A percentile compares a stretch with the other conserved stretches of the same genome.
phyloP scores from a whole-genome alignment of 805 yeast species.

The Ogataea henricii region DNA sequence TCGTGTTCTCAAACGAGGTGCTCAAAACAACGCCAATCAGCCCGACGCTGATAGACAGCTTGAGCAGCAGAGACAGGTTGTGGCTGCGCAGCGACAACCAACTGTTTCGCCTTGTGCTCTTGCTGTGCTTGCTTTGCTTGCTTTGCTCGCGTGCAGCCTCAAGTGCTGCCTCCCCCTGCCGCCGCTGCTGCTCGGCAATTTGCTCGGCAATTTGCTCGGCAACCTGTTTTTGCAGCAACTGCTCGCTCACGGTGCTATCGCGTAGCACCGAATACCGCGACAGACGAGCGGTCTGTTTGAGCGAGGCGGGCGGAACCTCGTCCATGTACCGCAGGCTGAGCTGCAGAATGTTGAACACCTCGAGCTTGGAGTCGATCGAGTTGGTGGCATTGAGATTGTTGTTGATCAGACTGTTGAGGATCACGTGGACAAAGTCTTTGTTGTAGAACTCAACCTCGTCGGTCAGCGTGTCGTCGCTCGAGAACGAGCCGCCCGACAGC shows the following conservation, averaged over 20 bases:
- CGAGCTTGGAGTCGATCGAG: conserved; percentile 26
- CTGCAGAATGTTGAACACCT: conserved; percentile 30
- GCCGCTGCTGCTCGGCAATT: not conserved
- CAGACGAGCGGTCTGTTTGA: conserved; percentile 8
- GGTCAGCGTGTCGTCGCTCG: conserved; percentile 28
- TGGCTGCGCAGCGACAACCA: conserved; percentile 16
- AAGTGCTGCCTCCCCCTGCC: conserved; percentile 7
- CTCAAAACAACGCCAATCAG: conserved; percentile 19
- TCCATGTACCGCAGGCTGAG: conserved; percentile 18
- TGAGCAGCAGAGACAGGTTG: conserved; percentile 21
- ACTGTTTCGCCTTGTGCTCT: not conserved
- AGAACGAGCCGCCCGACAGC: conserved; percentile 31
- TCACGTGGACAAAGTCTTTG: conserved; percentile 31
- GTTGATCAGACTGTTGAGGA: conserved; percentile 30
- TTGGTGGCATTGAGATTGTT: conserved; percentile 26
- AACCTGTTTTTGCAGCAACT: conserved; percentile 20
- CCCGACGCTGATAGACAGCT: conserved; percentile 24
- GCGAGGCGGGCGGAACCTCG: conserved; percentile 10
- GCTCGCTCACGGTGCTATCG: conserved; percentile 8
- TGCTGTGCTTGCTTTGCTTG: not conserved
- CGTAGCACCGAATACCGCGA: conserved; percentile 28
- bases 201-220: conserved; percentile 15
- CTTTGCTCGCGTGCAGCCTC: conserved; percentile 1
- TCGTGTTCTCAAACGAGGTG: conserved; percentile 11
- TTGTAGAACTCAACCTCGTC: conserved; percentile 26